A percentile compares a stretch with the other conserved stretches of the same genome.
phyloP scores from a whole-genome alignment of 345 rosid species.

The Gossypium ekmanianum region DNA sequence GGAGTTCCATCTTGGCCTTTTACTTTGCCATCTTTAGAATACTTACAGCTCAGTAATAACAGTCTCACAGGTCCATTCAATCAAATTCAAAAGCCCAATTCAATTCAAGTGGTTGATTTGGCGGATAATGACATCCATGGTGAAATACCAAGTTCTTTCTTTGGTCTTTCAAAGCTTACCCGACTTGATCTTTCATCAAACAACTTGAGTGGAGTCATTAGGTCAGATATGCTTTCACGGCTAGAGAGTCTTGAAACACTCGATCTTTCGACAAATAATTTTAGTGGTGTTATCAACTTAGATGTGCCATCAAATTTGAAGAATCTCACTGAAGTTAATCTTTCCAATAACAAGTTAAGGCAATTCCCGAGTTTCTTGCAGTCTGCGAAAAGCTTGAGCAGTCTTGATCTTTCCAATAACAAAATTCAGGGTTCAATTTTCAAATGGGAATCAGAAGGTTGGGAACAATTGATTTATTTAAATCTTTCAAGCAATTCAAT shows the following conservation, averaged over 20 bases:
- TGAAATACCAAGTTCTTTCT: neutral
- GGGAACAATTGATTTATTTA: neutral
- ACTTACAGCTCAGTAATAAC: neutral
- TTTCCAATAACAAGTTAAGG: neutral
- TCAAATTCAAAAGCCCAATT: neutral
- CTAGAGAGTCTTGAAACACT: neutral
- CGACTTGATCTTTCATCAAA: neutral
- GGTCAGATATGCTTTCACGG: neutral
- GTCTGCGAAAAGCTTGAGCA: neutral
- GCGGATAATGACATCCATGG: neutral
- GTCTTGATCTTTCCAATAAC: constrained; percentile 15
- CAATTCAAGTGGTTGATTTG: neutral
- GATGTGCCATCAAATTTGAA: too few species aligned
- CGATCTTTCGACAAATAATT: neutral
- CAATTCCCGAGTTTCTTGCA: constrained; percentile 5
- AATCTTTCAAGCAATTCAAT: neutral
- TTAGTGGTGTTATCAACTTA: too few species aligned
- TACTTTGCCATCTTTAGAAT: neutral
- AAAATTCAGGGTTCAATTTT: neutral
- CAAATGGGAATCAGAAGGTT: neutral
- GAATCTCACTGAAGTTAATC: too few species aligned
- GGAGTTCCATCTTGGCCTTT: constrained; percentile 23
- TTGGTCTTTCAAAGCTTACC: neutral
- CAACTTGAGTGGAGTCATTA: neutral
- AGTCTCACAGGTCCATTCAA: neutral